Conservation (phyloP, 108 stramenopile genomes). For the Poteriospumella lacustris region DNA sequence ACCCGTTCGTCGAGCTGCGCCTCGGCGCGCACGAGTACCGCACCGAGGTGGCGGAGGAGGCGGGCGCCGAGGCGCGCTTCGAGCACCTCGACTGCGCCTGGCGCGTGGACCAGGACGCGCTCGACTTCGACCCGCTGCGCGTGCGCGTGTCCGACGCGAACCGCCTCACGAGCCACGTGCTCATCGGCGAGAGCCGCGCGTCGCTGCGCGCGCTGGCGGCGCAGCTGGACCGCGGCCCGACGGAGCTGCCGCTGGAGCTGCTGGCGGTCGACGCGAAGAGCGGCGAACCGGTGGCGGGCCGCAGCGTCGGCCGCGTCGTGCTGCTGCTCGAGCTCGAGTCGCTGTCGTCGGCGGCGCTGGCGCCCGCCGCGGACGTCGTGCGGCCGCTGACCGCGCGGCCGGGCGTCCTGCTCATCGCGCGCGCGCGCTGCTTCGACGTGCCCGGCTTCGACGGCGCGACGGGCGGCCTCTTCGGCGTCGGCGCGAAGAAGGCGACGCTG, state of each 20-base stretch:
- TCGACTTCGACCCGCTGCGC: not conserved
- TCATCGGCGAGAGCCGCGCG: not conserved
- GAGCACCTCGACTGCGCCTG: not conserved
- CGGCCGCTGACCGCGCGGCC: no score
- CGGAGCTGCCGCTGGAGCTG: no score
- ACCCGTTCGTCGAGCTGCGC: not conserved
- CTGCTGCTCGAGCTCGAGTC: not conserved
- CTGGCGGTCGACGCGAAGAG: not conserved
- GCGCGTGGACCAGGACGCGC: not conserved
- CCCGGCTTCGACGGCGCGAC: no score
- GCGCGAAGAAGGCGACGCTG: no score
- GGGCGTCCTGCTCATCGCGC: no score
- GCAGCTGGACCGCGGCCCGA: not conserved
- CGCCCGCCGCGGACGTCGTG: no score
- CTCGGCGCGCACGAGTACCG: not conserved
- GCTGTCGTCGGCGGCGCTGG: no score
- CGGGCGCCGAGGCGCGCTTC: not conserved
- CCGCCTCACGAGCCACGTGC: not conserved
- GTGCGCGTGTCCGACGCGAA: not conserved
- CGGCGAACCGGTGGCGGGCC: not conserved
- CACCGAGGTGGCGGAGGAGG: not conserved
- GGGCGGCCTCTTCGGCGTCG: no score
- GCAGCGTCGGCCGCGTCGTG: not conserved
- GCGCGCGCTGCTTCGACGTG: no score
- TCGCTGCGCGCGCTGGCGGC: not conserved